Base-by-base conservation (phyloP, 495 filamentous ascomycete species). In the Neurospora sublineolata region DNA sequence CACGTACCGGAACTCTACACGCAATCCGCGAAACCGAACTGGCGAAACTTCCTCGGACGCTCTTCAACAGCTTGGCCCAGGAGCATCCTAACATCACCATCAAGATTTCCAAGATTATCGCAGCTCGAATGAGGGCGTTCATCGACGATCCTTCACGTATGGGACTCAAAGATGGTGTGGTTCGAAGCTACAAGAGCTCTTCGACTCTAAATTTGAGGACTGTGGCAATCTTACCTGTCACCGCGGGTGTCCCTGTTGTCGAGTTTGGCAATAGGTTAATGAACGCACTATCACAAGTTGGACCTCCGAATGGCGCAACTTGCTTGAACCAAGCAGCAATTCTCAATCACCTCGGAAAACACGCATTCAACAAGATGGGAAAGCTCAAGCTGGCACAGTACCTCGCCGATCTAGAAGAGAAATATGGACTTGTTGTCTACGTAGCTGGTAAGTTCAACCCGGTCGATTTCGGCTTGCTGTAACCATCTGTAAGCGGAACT, bases 31-130 rank as follows among this genome's bases (percentile, higher is more conserved):
- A 97, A 74, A 97, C 96, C 0, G 95, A 99, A 76, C 82, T 99
- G 36, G 96, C 96, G 46, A 97, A 97, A 72, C 96, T 99, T 72
- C 95, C 95, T 8, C 93, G 94, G 69, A 97, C 93, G 2, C 84
- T 99, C 2, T 99, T 99, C 86, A 99, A 99, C 81, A 98, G 94
- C 77, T 86, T 99, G 7, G 95, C 96, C 0, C 89, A 94, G 76
- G 96, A 98, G 79, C 96, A 99, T 77, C 94, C 96, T 8, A 96
- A 94, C 20, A 97, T 99, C 78, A 98, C 95, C 0, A 98, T 99
- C 73, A 97, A 97, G 80, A 97, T 99, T 14, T 98, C 96, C 4
- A 99, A 97, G 80, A 94, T 99, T 73, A 97, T 99, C 77, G 95
- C 95, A 0, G 92, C 94, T 44, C 88, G 96, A 11, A 99, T 98